Percentiles rank a stretch among this genome's conserved stretches.
Evolutionary conservation across 2,329 filamentous ascomycete species (phyloP).

Genomic region (Incumbomyces delicatus): DNA sequence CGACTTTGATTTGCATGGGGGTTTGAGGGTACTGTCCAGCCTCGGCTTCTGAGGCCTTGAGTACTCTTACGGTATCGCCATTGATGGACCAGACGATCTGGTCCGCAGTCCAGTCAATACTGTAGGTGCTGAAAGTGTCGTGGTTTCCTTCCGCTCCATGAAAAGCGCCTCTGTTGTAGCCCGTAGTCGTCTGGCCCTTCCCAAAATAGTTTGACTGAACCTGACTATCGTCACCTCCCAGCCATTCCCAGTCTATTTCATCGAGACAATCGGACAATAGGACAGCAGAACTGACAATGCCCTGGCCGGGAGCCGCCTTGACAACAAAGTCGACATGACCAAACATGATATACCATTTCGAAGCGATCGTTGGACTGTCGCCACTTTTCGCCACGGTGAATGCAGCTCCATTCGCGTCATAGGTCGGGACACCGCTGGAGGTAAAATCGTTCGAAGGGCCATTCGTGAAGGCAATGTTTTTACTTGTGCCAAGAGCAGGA

Average conservation of each 20-base stretch:
- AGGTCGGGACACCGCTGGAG: conserved; percentile 58
- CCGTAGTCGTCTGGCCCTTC: conserved; percentile 66
- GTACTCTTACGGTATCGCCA: conserved; percentile 50
- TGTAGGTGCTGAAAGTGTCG: conserved; percentile 36
- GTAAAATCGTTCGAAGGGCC: conserved; percentile 72
- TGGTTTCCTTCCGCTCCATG: conserved; percentile 56
- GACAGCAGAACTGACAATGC: conserved; percentile 88
- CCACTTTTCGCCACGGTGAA: conserved; percentile 72
- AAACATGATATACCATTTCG: conserved; percentile 99
- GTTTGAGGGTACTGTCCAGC: conserved; percentile 60
- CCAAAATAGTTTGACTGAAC: conserved; percentile 98
- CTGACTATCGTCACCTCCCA: conserved; percentile 64
- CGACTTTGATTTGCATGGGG: conserved; percentile 61
- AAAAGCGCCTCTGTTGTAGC: conserved; percentile 81
- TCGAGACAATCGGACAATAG: conserved; percentile 85
- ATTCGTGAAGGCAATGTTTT: conserved; percentile 72
- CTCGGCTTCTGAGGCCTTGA: conserved; percentile 50
- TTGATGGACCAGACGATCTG: conserved; percentile 57
- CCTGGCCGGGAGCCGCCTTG: conserved; percentile 76
- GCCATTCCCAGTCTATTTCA: conserved; percentile 96
- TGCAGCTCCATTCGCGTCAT: conserved; percentile 63
- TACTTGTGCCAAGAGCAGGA: conserved; percentile 71
- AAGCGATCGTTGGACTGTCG: conserved; percentile 75
- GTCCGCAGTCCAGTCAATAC: conserved; percentile 57
- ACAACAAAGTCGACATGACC: conserved; percentile 77